These are phyloP conservation scores for Conringia planisiliqua DNA, from an alignment of 345 rosid genomes.

Conservation along the genomic window DNA sequence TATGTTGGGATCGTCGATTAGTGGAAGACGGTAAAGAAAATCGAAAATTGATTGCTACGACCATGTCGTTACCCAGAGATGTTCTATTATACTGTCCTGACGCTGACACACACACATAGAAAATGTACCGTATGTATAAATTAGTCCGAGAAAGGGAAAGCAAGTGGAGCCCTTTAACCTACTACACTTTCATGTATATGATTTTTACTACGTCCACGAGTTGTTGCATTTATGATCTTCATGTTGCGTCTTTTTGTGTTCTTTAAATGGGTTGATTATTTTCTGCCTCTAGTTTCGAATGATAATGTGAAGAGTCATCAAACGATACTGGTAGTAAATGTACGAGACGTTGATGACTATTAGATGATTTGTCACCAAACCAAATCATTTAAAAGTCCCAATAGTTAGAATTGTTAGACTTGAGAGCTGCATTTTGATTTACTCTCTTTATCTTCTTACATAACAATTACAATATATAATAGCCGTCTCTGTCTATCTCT, in stretches of 20 bases:
- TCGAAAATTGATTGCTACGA: not conserved
- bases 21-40: not conserved
- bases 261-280: not conserved
- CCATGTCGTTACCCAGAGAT: not conserved
- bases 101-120: not conserved
- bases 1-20: not conserved
- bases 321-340: not conserved
- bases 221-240: not conserved
- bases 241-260: not conserved
- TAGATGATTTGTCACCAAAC: not conserved
- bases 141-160: not conserved
- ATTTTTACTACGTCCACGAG: not conserved
- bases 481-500: no score
- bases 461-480: no score
- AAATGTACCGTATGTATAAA: not conserved
- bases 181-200: not conserved
- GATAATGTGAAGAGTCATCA: not conserved
- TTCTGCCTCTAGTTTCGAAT: not conserved
- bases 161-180: no score
- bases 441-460: not conserved
- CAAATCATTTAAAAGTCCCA: not conserved
- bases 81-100: not conserved
- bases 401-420: not conserved
- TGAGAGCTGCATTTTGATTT: not conserved
- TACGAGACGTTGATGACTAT: not conserved